Base-by-base conservation (phyloP, 441 rosid genomes). In the Manihot esculenta region DNA sequence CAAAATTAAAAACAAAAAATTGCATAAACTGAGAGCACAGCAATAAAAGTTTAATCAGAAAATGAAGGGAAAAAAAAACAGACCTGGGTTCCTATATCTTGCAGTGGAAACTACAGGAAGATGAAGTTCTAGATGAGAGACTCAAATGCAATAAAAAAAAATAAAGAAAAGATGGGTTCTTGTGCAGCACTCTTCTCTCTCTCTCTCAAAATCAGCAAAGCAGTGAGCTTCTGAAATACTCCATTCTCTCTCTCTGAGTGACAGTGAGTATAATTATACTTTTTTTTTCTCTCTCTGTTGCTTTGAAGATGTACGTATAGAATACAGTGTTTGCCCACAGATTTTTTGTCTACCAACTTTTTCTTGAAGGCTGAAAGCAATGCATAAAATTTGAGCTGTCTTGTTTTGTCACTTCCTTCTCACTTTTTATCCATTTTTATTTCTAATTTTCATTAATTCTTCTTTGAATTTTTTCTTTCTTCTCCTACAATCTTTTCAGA, bases 151-250 rank as follows among this genome's bases (percentile, higher is more conserved):
- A 81, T 71, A 73, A 72, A 48, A 50, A 35, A 45, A 20, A 74
- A 77, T 48, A 58, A 47, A 45, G 20, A 74, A 77, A 53, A 64
- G 42, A 68, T 68, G 67, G 72, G 60, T 72, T 50, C 57, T 62
- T 50, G 51, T 62, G 47, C 68, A 71, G 67, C 58, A 42, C 73
- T 59, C 62, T 60, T 66, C 71, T 64, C 56, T 18, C 35, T 38
- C 54, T 70, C 70, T 72, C 77, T 87, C 91, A 85, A 87, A 91
- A 85, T 91, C 90, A 91, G 93, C 86, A 84, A 78, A 77, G 74
- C 88, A 80, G 85, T 76, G 89, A 89, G 88, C 93, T 87, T 89
- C 83, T 78, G 73, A 74, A 74, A 77, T 71, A 84, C 89, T 84
- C 78, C 78, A 62, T 33, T 69, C 23, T 41, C n/a, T 5, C 54